Conservation (phyloP, 2,329 filamentous ascomycete species). For the Nothophoma quercina region DNA sequence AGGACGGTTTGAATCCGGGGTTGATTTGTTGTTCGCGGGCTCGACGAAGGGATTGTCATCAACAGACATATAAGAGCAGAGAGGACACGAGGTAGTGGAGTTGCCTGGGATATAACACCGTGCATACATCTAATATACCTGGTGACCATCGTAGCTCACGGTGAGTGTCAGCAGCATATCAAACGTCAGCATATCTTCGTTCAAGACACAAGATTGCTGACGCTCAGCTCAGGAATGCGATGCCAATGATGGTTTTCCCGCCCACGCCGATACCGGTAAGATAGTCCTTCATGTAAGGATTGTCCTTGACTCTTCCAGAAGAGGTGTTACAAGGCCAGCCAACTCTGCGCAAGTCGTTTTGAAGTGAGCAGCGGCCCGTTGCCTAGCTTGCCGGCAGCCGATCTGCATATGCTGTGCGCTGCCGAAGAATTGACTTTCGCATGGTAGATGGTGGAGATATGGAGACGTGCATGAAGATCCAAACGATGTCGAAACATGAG, state of each 20-base stretch:
- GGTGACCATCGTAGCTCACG: background rate
- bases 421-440: background rate
- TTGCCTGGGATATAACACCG: no score
- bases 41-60: no score
- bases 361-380: conserved; percentile 14
- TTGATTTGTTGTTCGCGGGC: no score
- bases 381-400: background rate
- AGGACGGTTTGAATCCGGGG: no score
- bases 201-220: background rate
- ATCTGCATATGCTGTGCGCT: conserved; percentile 3
- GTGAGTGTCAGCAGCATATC: background rate
- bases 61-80: no score
- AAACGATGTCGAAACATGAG: conserved; percentile 13
- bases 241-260: conserved; percentile 1
- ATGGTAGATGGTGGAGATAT: conserved; percentile 7
- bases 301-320: conserved; percentile 4
- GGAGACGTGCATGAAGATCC: conserved; percentile 9
- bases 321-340: conserved; percentile 1
- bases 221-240: background rate
- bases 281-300: conserved; percentile 12
- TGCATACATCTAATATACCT: no score
- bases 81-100: no score
- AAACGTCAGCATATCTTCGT: background rate
- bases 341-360: conserved; percentile 2
- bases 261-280: conserved; percentile 4